These are phyloP conservation scores for Colletotrichum limetticola DNA, from an alignment of 2,329 filamentous ascomycete genomes.

Conservation along the genomic window DNA sequence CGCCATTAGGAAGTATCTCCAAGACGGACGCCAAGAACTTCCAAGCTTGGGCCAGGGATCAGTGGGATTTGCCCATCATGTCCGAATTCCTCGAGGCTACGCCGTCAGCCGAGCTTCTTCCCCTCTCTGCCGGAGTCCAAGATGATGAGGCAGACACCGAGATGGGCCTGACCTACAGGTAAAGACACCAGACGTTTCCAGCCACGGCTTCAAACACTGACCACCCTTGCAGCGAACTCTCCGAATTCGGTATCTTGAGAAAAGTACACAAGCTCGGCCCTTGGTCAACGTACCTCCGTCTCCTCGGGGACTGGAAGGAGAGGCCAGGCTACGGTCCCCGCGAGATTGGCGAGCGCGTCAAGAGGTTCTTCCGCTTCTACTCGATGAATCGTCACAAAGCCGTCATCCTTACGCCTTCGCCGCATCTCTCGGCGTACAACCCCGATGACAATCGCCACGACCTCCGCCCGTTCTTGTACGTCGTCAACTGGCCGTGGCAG, in stretches of 20 bases:
- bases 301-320: constrained; percentile 51
- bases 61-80: constrained; percentile 71
- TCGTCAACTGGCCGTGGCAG: constrained; percentile 48
- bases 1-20: constrained; percentile 63
- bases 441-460: constrained; percentile 53
- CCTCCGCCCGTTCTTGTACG: constrained; percentile 52
- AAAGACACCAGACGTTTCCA: too few species aligned
- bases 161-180: constrained; percentile 55
- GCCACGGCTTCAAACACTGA: not conserved
- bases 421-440: constrained; percentile 55
- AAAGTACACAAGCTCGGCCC: constrained; percentile 55
- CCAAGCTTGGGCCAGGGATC: constrained; percentile 65
- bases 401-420: constrained; percentile 67
- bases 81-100: constrained; percentile 70
- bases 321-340: constrained; percentile 42
- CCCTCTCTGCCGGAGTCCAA: constrained; percentile 52
- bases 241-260: constrained; percentile 50
- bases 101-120: constrained; percentile 64
- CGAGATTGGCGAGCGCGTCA: constrained; percentile 56
- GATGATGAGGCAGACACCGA: constrained; percentile 51
- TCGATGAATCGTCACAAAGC: constrained; percentile 74
- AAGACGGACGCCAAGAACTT: constrained; percentile 76
- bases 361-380: constrained; percentile 60
- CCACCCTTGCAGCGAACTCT: constrained; percentile 44
- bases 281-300: constrained; percentile 50